Conservation (phyloP, 441 rosid genomes). For the Pelargonium citronellum region DNA sequence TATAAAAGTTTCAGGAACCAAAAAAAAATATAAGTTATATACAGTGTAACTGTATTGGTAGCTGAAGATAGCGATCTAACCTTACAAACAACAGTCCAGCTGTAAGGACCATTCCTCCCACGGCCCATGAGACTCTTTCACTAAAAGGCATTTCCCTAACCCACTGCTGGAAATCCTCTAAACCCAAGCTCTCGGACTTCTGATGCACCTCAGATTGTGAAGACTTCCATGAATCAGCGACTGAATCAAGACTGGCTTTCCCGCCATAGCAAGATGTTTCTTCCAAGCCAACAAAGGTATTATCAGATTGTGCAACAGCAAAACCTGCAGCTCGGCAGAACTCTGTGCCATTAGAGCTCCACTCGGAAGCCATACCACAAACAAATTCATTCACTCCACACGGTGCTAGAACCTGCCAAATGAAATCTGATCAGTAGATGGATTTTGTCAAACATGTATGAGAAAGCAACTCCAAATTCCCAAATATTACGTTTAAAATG, state of each 20-base stretch:
- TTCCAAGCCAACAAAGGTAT: slow-evolving; percentile 24
- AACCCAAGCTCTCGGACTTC: slow-evolving; percentile 28
- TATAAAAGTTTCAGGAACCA: neutral
- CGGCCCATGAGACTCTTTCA: slow-evolving; percentile 65
- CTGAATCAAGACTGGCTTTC: slow-evolving; percentile 56
- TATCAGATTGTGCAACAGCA: slow-evolving; percentile 37
- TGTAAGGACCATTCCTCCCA: slow-evolving; percentile 71
- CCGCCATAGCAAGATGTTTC: slow-evolving; percentile 66
- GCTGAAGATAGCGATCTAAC: slow-evolving; percentile 28
- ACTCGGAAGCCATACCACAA: slow-evolving; percentile 66
- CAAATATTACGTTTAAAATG: neutral
- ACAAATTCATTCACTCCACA: slow-evolving; percentile 67
- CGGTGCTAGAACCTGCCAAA: slow-evolving; percentile 59
- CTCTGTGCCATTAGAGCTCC: slow-evolving; percentile 70
- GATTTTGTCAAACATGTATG: slow-evolving; percentile 12
- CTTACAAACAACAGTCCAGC: slow-evolving; percentile 63
- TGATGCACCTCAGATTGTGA: slow-evolving; percentile 30
- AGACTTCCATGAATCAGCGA: slow-evolving; percentile 55
- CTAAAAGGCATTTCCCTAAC: slow-evolving; percentile 38
- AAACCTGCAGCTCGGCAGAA: slow-evolving; percentile 69
- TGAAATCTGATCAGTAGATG: slow-evolving; percentile 21
- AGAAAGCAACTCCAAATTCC: neutral
- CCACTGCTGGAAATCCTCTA: slow-evolving; percentile 55
- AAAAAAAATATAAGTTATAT: neutral
- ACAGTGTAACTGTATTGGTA: neutral